These are phyloP conservation scores for Bothriochloa decipiens DNA, from an alignment of 176 grass and related monocot species.

Conservation along the genomic window DNA sequence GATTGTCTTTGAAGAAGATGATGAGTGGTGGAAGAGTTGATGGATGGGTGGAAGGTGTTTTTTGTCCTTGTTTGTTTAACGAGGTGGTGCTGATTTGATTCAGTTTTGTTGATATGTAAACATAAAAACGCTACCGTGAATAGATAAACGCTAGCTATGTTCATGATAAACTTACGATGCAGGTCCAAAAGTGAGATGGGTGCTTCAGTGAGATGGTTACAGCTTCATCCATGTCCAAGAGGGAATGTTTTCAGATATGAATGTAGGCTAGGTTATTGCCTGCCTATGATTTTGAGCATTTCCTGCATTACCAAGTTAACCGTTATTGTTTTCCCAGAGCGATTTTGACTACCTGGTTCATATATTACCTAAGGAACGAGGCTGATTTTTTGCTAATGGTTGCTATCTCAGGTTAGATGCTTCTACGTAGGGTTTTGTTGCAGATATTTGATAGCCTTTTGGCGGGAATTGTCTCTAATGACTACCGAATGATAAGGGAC, in stretches of 20 bases:
- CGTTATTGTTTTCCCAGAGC: too few species aligned
- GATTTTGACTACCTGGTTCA: neutral
- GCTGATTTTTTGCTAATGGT: neutral
- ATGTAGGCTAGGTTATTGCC: neutral
- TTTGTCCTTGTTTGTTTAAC: neutral
- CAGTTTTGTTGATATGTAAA: neutral
- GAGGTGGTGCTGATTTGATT: neutral
- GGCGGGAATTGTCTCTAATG: neutral
- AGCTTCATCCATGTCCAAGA: neutral
- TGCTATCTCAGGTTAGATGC: neutral
- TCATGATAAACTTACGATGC: neutral
- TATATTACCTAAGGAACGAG: neutral
- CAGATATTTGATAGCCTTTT: constrained; percentile 3
- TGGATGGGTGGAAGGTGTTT: neutral
- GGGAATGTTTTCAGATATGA: neutral
- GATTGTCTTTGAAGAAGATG: neutral
- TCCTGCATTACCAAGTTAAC: neutral
- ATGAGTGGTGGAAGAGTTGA: too few species aligned
- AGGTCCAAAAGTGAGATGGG: neutral
- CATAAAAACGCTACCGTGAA: neutral
- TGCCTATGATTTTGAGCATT: neutral
- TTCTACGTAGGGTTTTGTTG: neutral
- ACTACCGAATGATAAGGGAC: neutral
- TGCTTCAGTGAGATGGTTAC: neutral
- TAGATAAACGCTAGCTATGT: neutral